Conservation (phyloP, 2,329 filamentous ascomycete species). For the Sarocladium strictum region DNA sequence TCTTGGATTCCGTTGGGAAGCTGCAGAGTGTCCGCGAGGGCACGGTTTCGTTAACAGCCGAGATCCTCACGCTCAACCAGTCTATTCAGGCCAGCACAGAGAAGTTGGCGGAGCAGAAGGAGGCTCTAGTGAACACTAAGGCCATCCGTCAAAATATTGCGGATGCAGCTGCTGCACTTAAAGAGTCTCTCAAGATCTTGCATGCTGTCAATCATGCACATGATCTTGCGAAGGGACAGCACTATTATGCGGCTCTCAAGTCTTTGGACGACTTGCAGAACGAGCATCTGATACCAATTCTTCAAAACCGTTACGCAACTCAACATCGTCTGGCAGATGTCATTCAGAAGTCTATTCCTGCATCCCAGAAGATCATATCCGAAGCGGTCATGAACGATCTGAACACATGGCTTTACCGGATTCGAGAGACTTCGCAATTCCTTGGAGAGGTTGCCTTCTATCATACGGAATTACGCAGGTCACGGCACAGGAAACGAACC, state of each 20-base stretch:
- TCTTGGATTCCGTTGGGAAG: slow-evolving; percentile 87
- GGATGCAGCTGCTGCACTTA: slow-evolving; percentile 80
- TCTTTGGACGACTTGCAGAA: slow-evolving; percentile 94
- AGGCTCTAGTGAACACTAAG: slow-evolving; percentile 85
- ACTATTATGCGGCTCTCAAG: slow-evolving; percentile 86
- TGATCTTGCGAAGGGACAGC: slow-evolving; percentile 80
- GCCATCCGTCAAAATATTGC: slow-evolving; percentile 93
- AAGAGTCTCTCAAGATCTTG: slow-evolving; percentile 86
- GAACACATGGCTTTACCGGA: slow-evolving; percentile 93
- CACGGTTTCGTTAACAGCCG: slow-evolving; percentile 79
- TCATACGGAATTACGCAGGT: slow-evolving; percentile 82
- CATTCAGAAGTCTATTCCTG: slow-evolving; percentile 92
- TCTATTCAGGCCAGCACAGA: slow-evolving; percentile 94
- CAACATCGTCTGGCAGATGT: slow-evolving; percentile 93
- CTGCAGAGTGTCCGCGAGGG: slow-evolving; percentile 88
- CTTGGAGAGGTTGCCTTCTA: slow-evolving; percentile 95
- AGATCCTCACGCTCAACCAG: slow-evolving; percentile 88
- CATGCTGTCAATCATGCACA: slow-evolving; percentile 91
- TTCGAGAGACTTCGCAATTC: slow-evolving; percentile 93
- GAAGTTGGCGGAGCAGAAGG: slow-evolving; percentile 90
- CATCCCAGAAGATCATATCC: slow-evolving; percentile 86
- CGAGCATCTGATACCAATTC: slow-evolving; percentile 72
- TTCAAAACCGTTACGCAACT: slow-evolving; percentile 78
- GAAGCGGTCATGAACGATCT: slow-evolving; percentile 96
- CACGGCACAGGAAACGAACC: slow-evolving; percentile 74